phyloP scores from a whole-genome alignment of 2,329 filamentous ascomycete genomes.

The Paraconiothyrium brasiliense region DNA sequence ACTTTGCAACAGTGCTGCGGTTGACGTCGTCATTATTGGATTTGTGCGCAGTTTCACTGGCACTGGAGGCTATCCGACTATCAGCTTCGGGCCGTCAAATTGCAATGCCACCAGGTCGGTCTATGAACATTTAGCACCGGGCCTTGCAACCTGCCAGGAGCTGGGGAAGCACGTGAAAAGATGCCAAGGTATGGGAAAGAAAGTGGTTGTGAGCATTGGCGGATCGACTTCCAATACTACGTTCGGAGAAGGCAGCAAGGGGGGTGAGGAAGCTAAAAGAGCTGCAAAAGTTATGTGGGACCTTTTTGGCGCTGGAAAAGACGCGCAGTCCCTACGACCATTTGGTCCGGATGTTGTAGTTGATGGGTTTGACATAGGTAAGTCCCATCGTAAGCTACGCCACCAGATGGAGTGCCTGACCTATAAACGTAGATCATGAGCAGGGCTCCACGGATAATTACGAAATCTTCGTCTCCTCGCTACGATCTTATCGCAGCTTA shows the following conservation, averaged over 20 bases:
- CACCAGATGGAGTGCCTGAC: not conserved
- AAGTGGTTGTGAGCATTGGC: slow-evolving; percentile 13
- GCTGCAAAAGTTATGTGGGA: slow-evolving; percentile 11
- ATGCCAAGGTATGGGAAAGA: slow-evolving; percentile 11
- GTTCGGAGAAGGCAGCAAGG: slow-evolving; percentile 2
- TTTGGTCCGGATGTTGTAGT: slow-evolving; percentile 8
- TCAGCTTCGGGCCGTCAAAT: slow-evolving; percentile 11
- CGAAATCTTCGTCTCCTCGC: slow-evolving; percentile 1
- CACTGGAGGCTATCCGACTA: slow-evolving; percentile 10
- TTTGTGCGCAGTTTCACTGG: slow-evolving; percentile 13
- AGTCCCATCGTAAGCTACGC: not conserved
- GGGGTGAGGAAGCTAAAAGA: slow-evolving; percentile 2
- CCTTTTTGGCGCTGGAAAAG: slow-evolving; percentile 10
- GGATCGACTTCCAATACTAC: slow-evolving; percentile 8
- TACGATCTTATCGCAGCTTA: not conserved
- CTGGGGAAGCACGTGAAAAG: slow-evolving; percentile 6
- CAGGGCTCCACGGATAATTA: not conserved
- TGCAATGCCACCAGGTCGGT: slow-evolving; percentile 6
- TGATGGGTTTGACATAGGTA: slow-evolving; percentile 13
- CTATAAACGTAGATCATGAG: slow-evolving; percentile 6
- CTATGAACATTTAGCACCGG: not conserved
- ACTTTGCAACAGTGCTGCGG: slow-evolving; percentile 1
- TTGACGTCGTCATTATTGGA: slow-evolving; percentile 12
- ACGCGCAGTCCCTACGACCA: not conserved
- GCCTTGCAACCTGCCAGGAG: slow-evolving; percentile 5